Conservation (phyloP, 176 grass and related monocot genomes). For the Oryza punctata region DNA sequence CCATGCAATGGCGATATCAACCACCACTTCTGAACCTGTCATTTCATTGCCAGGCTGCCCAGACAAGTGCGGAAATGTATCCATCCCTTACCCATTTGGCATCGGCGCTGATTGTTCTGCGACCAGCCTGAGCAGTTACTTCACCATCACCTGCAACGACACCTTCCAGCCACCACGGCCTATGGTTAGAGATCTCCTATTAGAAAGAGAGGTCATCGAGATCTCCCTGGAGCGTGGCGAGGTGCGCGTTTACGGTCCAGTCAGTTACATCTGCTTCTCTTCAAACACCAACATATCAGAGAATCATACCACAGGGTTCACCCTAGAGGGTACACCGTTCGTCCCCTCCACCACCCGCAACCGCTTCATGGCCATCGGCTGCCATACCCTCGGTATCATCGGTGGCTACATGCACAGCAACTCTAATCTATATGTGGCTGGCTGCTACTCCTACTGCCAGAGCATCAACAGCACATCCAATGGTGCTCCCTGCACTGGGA, state of each 20-base stretch:
- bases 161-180: constrained; percentile 35
- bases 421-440: background rate
- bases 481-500: constrained; percentile 8
- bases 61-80: constrained; percentile 15
- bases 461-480: constrained; percentile 35
- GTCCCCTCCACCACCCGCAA: constrained; percentile 29
- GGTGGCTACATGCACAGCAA: background rate
- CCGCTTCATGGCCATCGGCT: constrained; percentile 37
- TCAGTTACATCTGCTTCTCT: constrained; percentile 31
- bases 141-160: constrained; percentile 16
- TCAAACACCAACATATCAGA: constrained; percentile 25
- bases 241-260: background rate
- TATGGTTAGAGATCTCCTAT: background rate
- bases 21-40: background rate
- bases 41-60: constrained; percentile 35
- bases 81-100: constrained; percentile 47
- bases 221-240: constrained; percentile 39
- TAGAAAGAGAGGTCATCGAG: background rate
- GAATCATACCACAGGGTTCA: background rate
- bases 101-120: background rate
- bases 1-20: background rate
- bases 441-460: constrained; percentile 50
- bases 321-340: constrained; percentile 2
- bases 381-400: constrained; percentile 27
- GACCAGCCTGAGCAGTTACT: background rate